Evolutionary conservation across 345 rosid species (phyloP).

Genomic region (Citrus cavaleriei): DNA sequence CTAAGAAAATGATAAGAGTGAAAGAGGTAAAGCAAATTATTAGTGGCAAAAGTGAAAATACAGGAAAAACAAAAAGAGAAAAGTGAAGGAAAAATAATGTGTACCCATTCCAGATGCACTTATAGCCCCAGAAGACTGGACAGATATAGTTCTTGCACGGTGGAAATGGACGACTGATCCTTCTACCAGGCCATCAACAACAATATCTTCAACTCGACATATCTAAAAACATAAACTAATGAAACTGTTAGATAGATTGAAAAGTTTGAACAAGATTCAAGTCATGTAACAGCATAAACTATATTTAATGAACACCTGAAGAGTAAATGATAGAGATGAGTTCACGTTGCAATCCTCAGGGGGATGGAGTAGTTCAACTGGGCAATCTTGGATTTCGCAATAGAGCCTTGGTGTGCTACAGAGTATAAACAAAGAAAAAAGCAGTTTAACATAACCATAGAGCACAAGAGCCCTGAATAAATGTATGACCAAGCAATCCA

Average conservation of each 20-base stretch:
- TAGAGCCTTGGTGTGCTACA: conserved; percentile 82
- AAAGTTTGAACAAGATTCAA: conserved; percentile 11
- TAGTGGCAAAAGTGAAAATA: neutral
- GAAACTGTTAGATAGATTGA: conserved; percentile 22
- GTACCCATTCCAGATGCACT: conserved; percentile 89
- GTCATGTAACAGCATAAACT: conserved; percentile 6
- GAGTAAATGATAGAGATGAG: conserved; percentile 89
- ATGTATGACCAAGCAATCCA: conserved; percentile 3
- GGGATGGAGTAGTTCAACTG: conserved; percentile 77
- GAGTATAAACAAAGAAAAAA: conserved; percentile 14
- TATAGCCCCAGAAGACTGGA: conserved; percentile 72
- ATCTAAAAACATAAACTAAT: conserved; percentile 49
- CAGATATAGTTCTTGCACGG: conserved; percentile 76
- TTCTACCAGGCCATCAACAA: conserved; percentile 78
- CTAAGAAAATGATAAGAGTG: neutral
- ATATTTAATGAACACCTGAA: conserved; percentile 61
- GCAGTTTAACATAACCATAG: conserved; percentile 6
- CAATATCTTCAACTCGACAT: conserved; percentile 94
- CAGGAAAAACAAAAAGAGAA: neutral
- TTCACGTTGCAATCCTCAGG: conserved; percentile 99
- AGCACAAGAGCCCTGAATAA: neutral
- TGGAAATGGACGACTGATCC: conserved; percentile 98
- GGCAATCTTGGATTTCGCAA: conserved; percentile 80
- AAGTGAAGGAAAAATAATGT: conserved; percentile 7
- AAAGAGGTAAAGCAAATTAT: neutral